Evolutionary conservation across 1,284 basidiomycete genomes (phyloP), one percentile per base, ranked within the genome.

Genomic region (Ustilago hordei): DNA sequence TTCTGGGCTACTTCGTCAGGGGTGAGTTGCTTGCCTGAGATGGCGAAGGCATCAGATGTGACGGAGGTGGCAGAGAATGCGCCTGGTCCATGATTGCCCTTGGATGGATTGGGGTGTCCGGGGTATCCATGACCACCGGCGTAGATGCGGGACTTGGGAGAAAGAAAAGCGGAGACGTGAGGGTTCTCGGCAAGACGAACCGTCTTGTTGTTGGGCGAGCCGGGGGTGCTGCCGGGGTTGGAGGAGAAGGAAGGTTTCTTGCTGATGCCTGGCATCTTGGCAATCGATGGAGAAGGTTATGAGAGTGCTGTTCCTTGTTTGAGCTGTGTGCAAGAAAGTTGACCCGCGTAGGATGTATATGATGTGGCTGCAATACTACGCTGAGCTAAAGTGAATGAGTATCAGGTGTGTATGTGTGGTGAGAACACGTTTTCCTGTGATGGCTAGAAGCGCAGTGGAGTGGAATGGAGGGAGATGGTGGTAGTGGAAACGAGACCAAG

Each of bases 1-100:
- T 83, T 82, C 31, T 75, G 65, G 1, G 79, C 79, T 5, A 81
- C 70, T 55, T 81, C 75, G 13, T 79, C 75, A 1, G 79, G 79
- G 3, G 76, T 70, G 19, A 81, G 52, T 54, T 79, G 73, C 52
- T 68, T 73, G 36, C 74, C 74, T 7, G 64, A 35, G 32, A 76
- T 62, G 11, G 69, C 68, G 38, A 71, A 65, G 2, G 66, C 63
- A 8, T 63, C 59, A 4, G 54, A 12, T 7, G 57, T 41, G 13
- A 56, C 57, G 35, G 70, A 69, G 34, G 69, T 47, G 12, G 62
- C 35, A 35, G 52, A 41, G 32, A 32, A 66, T 47, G 45, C 54
- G 48, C 65, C 64, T 8, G 43, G 38, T 1, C 45, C 34, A 6
- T 23, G 28, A 19, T 45, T 45, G 34, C 57, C 53, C 13, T 57